Percentiles rank a stretch among this genome's conserved stretches.
Conservation (phyloP, 73 alveolate genomes). For the Symbiodinium pilosum region DNA sequence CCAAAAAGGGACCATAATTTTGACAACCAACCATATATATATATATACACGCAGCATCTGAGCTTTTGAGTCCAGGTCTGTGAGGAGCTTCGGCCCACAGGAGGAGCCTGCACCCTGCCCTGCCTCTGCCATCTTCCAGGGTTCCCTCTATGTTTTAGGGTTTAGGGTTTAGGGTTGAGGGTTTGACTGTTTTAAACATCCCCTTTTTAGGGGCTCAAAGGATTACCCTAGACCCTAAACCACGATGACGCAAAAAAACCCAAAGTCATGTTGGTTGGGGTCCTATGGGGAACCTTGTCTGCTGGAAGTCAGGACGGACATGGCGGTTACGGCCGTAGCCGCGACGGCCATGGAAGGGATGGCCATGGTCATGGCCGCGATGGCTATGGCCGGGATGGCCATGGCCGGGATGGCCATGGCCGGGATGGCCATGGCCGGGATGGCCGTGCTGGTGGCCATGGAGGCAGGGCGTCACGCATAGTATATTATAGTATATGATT, state of each 20-base stretch:
- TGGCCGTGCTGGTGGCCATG: not conserved
- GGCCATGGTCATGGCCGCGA: not conserved
- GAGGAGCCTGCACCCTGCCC: not conserved
- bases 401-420: not conserved
- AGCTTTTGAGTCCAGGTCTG: not conserved
- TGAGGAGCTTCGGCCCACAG: constrained; percentile 1
- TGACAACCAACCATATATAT: too few species aligned
- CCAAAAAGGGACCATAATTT: too few species aligned
- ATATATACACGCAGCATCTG: too few species aligned
- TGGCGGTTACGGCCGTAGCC: constrained; percentile 23
- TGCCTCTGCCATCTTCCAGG: too few species aligned
- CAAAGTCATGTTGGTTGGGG: too few species aligned
- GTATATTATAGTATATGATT: not conserved
- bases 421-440: not conserved
- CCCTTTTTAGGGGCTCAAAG: too few species aligned
- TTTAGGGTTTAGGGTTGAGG: too few species aligned
- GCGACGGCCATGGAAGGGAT: constrained; percentile 17
- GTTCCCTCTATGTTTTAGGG: too few species aligned
- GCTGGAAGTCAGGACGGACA: not conserved
- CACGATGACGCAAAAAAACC: too few species aligned
- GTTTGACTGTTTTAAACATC: too few species aligned
- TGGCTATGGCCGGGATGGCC: not conserved
- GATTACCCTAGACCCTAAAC: too few species aligned
- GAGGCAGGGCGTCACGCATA: not conserved
- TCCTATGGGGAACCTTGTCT: not conserved